Evolutionary conservation across 768 basidiomycete species (phyloP).

Genomic region (Podaxis sp.): DNA sequence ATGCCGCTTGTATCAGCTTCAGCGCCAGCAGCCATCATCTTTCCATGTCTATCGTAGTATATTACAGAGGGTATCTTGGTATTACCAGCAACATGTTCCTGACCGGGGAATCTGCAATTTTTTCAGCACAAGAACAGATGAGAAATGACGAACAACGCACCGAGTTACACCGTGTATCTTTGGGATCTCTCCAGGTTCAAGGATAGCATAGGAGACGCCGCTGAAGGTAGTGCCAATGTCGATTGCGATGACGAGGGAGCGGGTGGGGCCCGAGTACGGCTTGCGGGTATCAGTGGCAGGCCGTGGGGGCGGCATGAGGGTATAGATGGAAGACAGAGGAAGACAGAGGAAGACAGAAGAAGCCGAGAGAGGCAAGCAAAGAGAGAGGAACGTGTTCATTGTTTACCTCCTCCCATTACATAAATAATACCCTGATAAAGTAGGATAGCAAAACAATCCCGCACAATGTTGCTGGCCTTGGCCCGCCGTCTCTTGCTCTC

Average conservation of each 20-base stretch:
- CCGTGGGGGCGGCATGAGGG: slow-evolving; percentile 41
- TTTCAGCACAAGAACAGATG: slow-evolving; percentile 7
- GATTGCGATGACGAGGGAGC: slow-evolving; percentile 75
- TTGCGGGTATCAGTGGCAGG: slow-evolving; percentile 64
- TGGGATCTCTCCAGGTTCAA: slow-evolving; percentile 79
- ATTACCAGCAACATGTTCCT: slow-evolving; percentile 84
- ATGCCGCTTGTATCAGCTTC: slow-evolving; percentile 67
- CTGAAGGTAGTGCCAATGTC: slow-evolving; percentile 85
- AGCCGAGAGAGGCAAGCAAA: background rate
- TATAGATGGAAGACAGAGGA: slow-evolving; percentile 1
- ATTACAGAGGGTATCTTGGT: slow-evolving; percentile 80
- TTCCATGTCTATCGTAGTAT: slow-evolving; percentile 68
- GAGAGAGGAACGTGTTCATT: slow-evolving; percentile 8
- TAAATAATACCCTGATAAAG: slow-evolving; percentile 2
- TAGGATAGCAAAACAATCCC: background rate
- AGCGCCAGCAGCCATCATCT: slow-evolving; percentile 71
- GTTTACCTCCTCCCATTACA: slow-evolving; percentile 4
- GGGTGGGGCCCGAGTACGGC: slow-evolving; percentile 63
- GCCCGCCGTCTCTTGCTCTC: slow-evolving; percentile 33
- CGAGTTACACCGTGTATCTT: slow-evolving; percentile 81
- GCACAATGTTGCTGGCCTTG: slow-evolving; percentile 5
- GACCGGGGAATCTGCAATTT: slow-evolving; percentile 67
- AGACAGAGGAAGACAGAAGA: slow-evolving; percentile 1
- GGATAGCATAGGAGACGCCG: slow-evolving; percentile 81
- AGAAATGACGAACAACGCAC: slow-evolving; percentile 34